These are phyloP conservation scores for Paraphaeosphaeria minitans DNA, from an alignment of 2,329 filamentous ascomycete genomes.

Conservation along the genomic window DNA sequence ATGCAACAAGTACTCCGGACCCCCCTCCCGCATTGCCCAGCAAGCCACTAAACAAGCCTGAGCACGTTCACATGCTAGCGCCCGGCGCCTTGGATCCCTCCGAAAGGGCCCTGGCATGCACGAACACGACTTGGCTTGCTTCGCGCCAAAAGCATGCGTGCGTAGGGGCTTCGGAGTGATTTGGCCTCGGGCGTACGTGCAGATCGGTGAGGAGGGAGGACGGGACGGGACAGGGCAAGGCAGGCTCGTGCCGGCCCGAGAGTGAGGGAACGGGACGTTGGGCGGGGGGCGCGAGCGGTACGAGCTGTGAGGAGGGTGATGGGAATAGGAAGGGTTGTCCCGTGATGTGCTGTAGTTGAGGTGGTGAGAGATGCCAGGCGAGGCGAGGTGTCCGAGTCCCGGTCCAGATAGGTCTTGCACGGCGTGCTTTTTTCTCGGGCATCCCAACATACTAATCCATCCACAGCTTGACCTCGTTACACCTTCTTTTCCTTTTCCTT, in stretches of 20 bases:
- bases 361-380: neutral
- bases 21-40: neutral
- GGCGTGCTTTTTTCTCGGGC: no score
- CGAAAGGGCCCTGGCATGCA: neutral
- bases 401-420: no score
- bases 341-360: neutral
- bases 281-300: no score
- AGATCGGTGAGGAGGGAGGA: slow-evolving; percentile 5
- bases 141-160: neutral
- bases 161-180: neutral
- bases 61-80: slow-evolving; percentile 7
- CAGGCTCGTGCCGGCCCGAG: slow-evolving; percentile 1
- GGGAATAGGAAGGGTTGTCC: neutral
- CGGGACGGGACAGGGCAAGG: neutral
- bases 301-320: neutral
- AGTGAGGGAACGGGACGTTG: neutral
- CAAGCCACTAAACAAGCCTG: neutral
- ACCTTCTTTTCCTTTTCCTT: neutral
- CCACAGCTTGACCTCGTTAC: no score
- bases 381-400: no score
- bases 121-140: neutral
- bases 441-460: no score
- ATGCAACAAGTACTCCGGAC: neutral
- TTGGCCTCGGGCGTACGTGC: neutral
- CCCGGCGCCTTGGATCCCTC: neutral